phyloP scores from a whole-genome alignment of 495 filamentous ascomycete genomes.

The Podospora sp. region DNA sequence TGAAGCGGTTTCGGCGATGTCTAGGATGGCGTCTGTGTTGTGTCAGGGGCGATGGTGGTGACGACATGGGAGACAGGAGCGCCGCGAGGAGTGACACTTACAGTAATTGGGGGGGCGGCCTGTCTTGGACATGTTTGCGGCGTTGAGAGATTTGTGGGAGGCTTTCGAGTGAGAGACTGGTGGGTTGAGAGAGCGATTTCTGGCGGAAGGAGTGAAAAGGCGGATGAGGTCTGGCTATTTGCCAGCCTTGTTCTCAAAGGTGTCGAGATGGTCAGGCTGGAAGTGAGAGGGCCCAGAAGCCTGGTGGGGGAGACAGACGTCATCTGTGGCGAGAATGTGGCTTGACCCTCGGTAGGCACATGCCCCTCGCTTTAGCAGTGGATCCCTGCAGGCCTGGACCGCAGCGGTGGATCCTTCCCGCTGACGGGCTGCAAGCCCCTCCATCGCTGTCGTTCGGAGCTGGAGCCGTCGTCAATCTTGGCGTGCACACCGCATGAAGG shows the following conservation, averaged over 20 bases:
- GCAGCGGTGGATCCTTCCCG: neutral
- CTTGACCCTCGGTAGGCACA: slow-evolving; percentile 25
- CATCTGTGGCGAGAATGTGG: slow-evolving; percentile 48
- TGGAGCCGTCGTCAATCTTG: slow-evolving; percentile 23
- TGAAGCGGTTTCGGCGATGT: slow-evolving; percentile 70
- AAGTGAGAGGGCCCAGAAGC: neutral
- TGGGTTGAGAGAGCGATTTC: neutral
- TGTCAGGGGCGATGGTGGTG: slow-evolving; percentile 25
- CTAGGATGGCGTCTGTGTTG: slow-evolving; percentile 66
- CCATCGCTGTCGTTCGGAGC: slow-evolving; percentile 5
- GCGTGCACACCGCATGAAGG: neutral
- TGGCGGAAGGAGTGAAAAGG: neutral
- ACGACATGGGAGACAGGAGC: slow-evolving; percentile 6
- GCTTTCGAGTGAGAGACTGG: neutral
- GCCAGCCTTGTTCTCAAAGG: slow-evolving; percentile 15
- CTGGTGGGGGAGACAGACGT: slow-evolving; percentile 32
- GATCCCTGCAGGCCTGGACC: neutral
- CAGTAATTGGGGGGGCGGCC: slow-evolving; percentile 56
- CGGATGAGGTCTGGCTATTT: neutral
- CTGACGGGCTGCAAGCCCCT: slow-evolving; percentile 15
- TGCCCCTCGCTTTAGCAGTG: neutral
- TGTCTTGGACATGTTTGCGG: slow-evolving; percentile 37
- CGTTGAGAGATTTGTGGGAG: slow-evolving; percentile 14
- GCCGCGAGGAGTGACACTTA: slow-evolving; percentile 34
- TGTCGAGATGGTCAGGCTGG: neutral